These are phyloP conservation scores for Sindora glabra DNA, from an alignment of 306 rosid genomes.

Conservation along the genomic window DNA sequence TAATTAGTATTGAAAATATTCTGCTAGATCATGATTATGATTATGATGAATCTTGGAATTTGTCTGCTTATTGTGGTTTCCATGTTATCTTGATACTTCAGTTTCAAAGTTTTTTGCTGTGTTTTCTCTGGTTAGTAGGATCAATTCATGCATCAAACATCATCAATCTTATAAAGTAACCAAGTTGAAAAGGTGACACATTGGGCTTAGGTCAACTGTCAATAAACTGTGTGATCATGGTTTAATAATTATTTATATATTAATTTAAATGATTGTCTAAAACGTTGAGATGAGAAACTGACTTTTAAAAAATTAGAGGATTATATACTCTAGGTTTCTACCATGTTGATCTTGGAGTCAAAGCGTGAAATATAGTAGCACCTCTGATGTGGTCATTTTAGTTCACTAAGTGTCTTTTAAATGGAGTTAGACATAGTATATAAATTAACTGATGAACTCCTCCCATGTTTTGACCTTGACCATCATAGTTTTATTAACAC, in stretches of 20 bases:
- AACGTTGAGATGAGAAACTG: background rate
- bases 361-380: background rate
- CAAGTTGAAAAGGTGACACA: background rate
- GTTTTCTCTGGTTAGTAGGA: background rate
- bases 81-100: background rate
- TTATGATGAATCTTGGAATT: too few species aligned
- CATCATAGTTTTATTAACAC: conserved; percentile 19
- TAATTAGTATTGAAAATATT: too few species aligned
- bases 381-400: background rate
- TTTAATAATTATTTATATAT: background rate
- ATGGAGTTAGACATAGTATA: background rate
- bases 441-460: background rate
- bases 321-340: background rate
- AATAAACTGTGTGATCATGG: background rate
- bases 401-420: background rate
- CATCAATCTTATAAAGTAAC: background rate
- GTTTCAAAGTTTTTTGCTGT: background rate
- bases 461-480: background rate
- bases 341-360: background rate
- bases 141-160: background rate
- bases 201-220: background rate
- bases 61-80: background rate
- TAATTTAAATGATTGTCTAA: background rate
- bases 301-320: background rate
- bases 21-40: too few species aligned